These are phyloP conservation scores for Penicillium sp. DNA, from an alignment of 2,329 filamentous ascomycete genomes.

Conservation along the genomic window DNA sequence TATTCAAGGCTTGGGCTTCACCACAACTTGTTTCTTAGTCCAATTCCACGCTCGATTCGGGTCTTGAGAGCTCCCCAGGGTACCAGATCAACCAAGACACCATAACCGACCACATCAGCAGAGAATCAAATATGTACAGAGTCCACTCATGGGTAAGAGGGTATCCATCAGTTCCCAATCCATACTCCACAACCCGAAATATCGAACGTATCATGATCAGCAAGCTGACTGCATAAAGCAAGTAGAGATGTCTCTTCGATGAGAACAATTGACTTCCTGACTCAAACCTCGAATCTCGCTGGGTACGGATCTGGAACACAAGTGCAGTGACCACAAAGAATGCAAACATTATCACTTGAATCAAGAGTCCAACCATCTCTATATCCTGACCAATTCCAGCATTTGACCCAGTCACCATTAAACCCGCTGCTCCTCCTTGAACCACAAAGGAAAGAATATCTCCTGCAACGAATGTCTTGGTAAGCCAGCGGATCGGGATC, in stretches of 20 bases:
- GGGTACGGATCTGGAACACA: too few relatives aligned
- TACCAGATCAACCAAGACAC: neutral
- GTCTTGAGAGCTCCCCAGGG: too few relatives aligned
- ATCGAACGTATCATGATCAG: neutral
- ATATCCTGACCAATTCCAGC: too few relatives aligned
- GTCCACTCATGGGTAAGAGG: neutral
- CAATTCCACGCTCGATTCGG: too few relatives aligned
- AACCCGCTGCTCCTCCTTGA: neutral
- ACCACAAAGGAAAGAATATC: conserved; percentile 1
- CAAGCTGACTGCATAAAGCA: neutral
- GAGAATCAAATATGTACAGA: neutral
- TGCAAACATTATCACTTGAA: neutral
- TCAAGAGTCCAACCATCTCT: neutral
- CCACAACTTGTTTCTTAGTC: too few relatives aligned
- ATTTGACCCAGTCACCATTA: too few relatives aligned
- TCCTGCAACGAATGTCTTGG: conserved; percentile 2
- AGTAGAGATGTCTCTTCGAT: too few relatives aligned
- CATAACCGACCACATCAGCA: neutral
- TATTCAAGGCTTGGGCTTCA: too few relatives aligned
- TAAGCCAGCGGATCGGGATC: neutral
- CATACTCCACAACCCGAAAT: neutral
- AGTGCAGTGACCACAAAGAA: neutral
- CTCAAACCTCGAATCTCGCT: too few relatives aligned
- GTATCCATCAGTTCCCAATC: neutral
- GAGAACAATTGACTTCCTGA: too few relatives aligned